These are phyloP conservation scores for Aspergillus versicolor DNA, from an alignment of 2,329 filamentous ascomycete genomes.

Conservation along the genomic window DNA sequence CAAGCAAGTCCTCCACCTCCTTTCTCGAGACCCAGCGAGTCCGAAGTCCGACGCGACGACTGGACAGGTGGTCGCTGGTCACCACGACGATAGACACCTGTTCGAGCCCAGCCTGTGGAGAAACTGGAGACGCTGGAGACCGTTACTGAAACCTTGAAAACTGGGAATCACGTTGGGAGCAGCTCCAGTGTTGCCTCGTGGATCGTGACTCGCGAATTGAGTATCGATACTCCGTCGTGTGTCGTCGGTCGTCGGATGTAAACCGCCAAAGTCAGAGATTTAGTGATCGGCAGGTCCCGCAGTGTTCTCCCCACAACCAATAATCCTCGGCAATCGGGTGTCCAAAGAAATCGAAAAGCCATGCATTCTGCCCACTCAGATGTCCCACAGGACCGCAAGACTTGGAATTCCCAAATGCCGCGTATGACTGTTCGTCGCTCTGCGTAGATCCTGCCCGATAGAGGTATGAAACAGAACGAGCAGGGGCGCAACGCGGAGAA, in stretches of 20 bases:
- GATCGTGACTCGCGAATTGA: background rate
- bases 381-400: background rate
- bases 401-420: background rate
- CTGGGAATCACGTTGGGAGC: too few species aligned
- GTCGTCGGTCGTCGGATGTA: background rate
- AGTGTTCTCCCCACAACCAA: background rate
- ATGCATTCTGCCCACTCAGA: background rate
- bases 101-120: background rate
- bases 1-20: too few species aligned
- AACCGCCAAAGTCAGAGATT: background rate
- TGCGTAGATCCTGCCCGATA: background rate
- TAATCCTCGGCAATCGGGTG: background rate
- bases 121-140: background rate
- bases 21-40: too few species aligned
- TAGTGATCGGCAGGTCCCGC: constrained; percentile 6
- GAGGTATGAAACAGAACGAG: background rate
- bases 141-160: background rate
- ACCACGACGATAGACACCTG: too few species aligned
- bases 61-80: too few species aligned
- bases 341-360: background rate
- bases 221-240: too few species aligned
- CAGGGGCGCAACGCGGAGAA: background rate
- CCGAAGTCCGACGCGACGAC: too few species aligned
- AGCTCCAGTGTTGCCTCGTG: background rate
- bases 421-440: background rate